Percentiles rank a stretch among this genome's conserved stretches.
These are phyloP conservation scores for Neurospora crassa DNA, from an alignment of 2,329 filamentous ascomycete species.

Conservation along the genomic window DNA sequence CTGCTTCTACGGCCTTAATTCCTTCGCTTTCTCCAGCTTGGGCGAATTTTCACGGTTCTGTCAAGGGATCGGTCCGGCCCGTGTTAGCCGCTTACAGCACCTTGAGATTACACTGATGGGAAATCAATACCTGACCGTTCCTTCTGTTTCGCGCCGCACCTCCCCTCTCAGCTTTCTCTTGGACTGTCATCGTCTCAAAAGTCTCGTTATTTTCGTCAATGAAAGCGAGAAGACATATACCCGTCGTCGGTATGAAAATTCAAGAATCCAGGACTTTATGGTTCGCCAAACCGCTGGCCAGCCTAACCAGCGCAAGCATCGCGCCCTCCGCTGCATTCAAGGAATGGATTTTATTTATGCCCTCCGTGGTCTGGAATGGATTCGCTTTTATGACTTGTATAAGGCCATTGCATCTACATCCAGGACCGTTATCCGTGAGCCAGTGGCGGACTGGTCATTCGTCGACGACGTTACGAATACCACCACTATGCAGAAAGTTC, in stretches of 20 bases:
- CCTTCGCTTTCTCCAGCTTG: constrained; percentile 42
- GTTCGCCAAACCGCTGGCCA: constrained; percentile 25
- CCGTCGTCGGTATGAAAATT: constrained; percentile 29
- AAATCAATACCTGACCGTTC: constrained; percentile 22
- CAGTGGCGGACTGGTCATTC: constrained; percentile 25
- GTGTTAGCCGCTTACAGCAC: constrained; percentile 33
- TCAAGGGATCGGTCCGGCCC: constrained; percentile 27
- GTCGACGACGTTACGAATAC: constrained; percentile 22
- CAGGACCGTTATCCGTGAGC: constrained; percentile 2
- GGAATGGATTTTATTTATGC: constrained; percentile 34
- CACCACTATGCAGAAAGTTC: constrained; percentile 7
- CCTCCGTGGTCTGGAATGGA: constrained; percentile 32
- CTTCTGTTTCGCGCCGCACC: constrained; percentile 28
- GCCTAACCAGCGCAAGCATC: constrained; percentile 28
- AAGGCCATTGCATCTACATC: constrained; percentile 1
- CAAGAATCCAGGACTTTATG: constrained; percentile 16
- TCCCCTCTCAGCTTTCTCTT: constrained; percentile 26
- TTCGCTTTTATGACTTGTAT: constrained; percentile 33
- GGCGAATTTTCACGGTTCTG: constrained; percentile 41
- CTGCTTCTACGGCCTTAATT: constrained; percentile 39
- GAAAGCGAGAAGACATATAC: constrained; percentile 24
- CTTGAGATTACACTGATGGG: constrained; percentile 35
- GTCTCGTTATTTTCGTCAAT: constrained; percentile 29
- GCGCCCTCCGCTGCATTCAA: constrained; percentile 31
- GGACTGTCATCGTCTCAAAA: constrained; percentile 30